Evolutionary conservation across 2,329 filamentous ascomycete genomes (phyloP).

Genomic region (Talaromyces sp.): DNA sequence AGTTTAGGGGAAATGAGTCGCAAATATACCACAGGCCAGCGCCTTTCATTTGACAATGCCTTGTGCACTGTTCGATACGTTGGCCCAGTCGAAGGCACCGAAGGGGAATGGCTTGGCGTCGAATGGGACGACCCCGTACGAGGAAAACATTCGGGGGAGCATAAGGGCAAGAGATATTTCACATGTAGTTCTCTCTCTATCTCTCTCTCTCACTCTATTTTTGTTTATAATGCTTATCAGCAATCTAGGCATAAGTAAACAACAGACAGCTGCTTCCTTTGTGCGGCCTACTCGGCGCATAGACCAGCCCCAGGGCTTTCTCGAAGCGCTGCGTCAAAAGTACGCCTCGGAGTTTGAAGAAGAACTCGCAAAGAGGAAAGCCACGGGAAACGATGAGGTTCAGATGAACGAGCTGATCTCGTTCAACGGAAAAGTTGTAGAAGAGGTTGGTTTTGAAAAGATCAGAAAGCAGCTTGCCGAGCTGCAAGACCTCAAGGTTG

Average conservation of each 20-base stretch:
- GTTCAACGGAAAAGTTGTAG: constrained; percentile 76
- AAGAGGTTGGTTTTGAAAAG: constrained; percentile 95
- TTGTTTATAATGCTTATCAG: constrained; percentile 14
- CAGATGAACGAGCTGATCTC: constrained; percentile 54
- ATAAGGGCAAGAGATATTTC: constrained; percentile 78
- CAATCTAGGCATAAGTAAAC: constrained; percentile 53
- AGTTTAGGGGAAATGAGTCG: constrained; percentile 22
- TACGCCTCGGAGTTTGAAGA: constrained; percentile 63
- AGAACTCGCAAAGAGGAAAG: constrained; percentile 17
- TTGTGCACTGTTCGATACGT: constrained; percentile 82
- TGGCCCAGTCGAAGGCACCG: constrained; percentile 70
- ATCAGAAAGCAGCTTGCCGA: constrained; percentile 73
- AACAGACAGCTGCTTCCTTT: constrained; percentile 76
- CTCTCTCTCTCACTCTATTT: not conserved
- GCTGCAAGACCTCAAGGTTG: constrained; percentile 71
- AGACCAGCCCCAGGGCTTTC: constrained; percentile 67
- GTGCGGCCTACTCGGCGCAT: constrained; percentile 69
- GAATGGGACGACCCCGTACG: constrained; percentile 89
- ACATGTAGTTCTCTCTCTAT: constrained; percentile 53
- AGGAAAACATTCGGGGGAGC: constrained; percentile 86
- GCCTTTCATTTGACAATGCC: constrained; percentile 72
- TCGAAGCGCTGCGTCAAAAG: constrained; percentile 75
- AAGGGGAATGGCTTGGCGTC: constrained; percentile 82
- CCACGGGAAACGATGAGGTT: not conserved
- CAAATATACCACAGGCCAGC: constrained; percentile 58